Conservation (phyloP, 23 red algal genomes). For the Pyropia yezoensis region DNA sequence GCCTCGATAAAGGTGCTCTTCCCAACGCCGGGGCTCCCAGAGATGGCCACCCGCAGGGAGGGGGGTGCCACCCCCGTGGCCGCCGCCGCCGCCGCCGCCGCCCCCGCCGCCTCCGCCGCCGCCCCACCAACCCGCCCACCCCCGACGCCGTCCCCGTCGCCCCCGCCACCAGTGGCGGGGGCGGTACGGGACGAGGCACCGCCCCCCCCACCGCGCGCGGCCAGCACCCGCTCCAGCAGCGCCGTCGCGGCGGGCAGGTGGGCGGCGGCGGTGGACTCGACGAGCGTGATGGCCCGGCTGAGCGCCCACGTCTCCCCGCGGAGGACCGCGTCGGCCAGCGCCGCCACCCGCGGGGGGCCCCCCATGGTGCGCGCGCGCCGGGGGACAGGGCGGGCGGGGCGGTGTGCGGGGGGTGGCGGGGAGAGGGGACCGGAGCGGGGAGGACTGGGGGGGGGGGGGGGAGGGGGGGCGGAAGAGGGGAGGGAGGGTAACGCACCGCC, state of each 20-base stretch:
- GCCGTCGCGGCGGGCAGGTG: slow-evolving; percentile 5
- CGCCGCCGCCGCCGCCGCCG: no score
- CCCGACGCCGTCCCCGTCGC: no score
- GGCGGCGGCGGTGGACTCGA: slow-evolving; percentile 9
- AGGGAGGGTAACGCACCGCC: no score
- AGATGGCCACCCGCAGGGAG: slow-evolving; percentile 10
- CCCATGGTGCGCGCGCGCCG: no score
- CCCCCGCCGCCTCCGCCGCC: no score
- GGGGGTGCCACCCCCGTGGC: neutral
- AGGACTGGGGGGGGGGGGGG: no score
- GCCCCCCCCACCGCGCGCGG: neutral
- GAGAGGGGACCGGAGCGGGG: no score
- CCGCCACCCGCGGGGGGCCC: neutral
- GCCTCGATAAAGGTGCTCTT: slow-evolving; percentile 21
- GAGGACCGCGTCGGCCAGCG: neutral
- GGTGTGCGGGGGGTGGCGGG: no score
- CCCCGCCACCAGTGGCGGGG: neutral
- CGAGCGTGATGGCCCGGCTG: slow-evolving; percentile 16
- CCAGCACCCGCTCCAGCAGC: slow-evolving; percentile 3
- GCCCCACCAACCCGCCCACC: no score
- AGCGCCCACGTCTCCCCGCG: slow-evolving; percentile 1
- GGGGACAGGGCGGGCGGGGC: no score
- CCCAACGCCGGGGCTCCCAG: slow-evolving; percentile 24
- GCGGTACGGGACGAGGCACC: no score
- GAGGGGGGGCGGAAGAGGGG: no score